Evolutionary conservation across 1,284 basidiomycete species (phyloP), one percentile per base, ranked within the genome.

Genomic region (Rhodotorula sp.): DNA sequence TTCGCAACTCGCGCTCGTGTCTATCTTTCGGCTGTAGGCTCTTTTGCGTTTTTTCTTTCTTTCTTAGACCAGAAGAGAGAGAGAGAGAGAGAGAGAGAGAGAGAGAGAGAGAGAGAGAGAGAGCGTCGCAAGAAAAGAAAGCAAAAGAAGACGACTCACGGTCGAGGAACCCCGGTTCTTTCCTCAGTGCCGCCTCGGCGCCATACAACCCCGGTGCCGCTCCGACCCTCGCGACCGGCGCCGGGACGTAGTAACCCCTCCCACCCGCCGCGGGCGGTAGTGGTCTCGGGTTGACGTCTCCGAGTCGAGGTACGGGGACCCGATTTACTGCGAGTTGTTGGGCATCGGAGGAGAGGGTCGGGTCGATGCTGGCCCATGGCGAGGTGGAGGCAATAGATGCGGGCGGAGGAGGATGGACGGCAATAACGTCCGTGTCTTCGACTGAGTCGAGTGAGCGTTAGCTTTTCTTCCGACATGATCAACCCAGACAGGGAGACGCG

Each of bases 361-460:
- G 60, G 24, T 20, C 26, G 30, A 33, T 6, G 33, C 33, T 37
- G 26, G 58, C 14, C 26, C 24, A 22, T 1, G 64, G 20, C 4
- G 62, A 63, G 51, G 58, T 30, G 37, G 59, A 37, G 44, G 51
- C 1, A 1, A 61, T 20, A n/a, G n/a, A n/a, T n/a, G n/a, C n/a
- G 33, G 33, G 33, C 15, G 51, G 26, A 20, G 62, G 46, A 30
- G 64, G 58, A 29, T 63, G 68, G 10, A 77, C 64, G 10, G 70
- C 62, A 10, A 77, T 62, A 29, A 77, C 51, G 58, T 77, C 76
- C 29, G 76, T 75, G 62, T 77, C 76, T 24, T 67, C 44, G 24
- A 70, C 76, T 77, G 60, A n/a, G n/a, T 17, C 14, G 17, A 14
- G 6, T 37, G 33, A 10, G 37, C 8, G 10, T 42, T 12, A 42